Percentiles rank a stretch among this genome's conserved stretches.
Evolutionary conservation across 768 basidiomycete species (phyloP).

Genomic region (Terana coerulea): DNA sequence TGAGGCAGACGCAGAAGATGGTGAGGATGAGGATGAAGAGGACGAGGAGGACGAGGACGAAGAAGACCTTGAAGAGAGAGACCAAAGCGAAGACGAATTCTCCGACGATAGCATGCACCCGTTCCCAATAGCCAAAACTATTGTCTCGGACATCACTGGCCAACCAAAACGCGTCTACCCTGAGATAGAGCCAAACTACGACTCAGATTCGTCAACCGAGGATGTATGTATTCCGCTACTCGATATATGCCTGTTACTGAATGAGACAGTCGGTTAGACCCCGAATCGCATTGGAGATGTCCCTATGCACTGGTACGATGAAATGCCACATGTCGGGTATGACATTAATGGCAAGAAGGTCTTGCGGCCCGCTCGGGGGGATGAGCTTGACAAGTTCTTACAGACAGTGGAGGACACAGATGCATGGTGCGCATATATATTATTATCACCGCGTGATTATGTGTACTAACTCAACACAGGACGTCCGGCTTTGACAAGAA

Average conservation of each 20-base stretch:
- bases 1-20: constrained; percentile 27
- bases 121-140: constrained; percentile 60
- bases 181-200: constrained; percentile 87
- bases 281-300: constrained; percentile 95
- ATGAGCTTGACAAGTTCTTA: constrained; percentile 96
- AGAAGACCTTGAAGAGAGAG: constrained; percentile 31
- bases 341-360: constrained; percentile 93
- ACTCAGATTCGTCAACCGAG: constrained; percentile 89
- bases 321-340: constrained; percentile 98
- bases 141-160: constrained; percentile 81
- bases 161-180: constrained; percentile 80
- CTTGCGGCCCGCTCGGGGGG: constrained; percentile 89
- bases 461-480: constrained; percentile 42
- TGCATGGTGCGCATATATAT: constrained; percentile 59
- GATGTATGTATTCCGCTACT: constrained; percentile 51
- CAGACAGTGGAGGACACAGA: constrained; percentile 88
- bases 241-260: background rate
- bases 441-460: background rate
- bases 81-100: constrained; percentile 33
- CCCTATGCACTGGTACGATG: constrained; percentile 99
- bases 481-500: constrained; percentile 91
- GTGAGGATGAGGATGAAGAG: constrained; percentile 27
- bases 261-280: constrained; percentile 42
- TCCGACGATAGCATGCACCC: constrained; percentile 40
- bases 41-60: constrained; percentile 35